Conservation (phyloP, 345 rosid species). For the Aquilaria malaccensis region DNA sequence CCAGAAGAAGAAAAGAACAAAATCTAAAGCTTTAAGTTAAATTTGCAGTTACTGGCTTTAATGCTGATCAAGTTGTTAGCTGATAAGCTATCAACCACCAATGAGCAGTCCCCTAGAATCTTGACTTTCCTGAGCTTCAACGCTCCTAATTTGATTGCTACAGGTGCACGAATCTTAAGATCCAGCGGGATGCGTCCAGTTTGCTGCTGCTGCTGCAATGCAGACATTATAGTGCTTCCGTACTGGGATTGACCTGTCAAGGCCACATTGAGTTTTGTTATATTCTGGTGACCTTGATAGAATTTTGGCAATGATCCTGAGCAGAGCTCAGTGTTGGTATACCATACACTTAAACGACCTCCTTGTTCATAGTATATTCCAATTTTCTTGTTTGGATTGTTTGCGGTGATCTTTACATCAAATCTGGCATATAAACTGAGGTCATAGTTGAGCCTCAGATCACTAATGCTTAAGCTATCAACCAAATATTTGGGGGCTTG, state of each 20-base stretch:
- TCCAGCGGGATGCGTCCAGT: conserved; percentile 76
- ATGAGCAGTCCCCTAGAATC: conserved; percentile 54
- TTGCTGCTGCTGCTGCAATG: conserved; percentile 78
- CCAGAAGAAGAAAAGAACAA: neutral
- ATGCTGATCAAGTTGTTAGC: conserved; percentile 51
- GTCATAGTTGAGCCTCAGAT: conserved; percentile 60
- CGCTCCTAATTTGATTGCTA: conserved; percentile 55
- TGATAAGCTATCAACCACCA: conserved; percentile 73
- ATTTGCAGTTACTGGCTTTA: conserved; percentile 67
- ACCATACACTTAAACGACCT: conserved; percentile 64
- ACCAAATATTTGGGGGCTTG: conserved; percentile 67
- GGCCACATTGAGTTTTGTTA: conserved; percentile 53
- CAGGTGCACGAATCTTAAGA: conserved; percentile 62
- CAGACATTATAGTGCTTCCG: conserved; percentile 61
- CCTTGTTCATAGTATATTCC: conserved; percentile 79
- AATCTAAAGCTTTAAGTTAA: conserved; percentile 51
- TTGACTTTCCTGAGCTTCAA: conserved; percentile 62
- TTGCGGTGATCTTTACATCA: conserved; percentile 69
- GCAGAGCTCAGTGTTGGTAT: conserved; percentile 49
- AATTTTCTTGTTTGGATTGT: conserved; percentile 73
- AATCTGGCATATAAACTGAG: conserved; percentile 57
- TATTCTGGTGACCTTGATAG: conserved; percentile 75
- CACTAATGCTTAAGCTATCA: conserved; percentile 52
- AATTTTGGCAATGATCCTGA: conserved; percentile 68
- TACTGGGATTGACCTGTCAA: conserved; percentile 47